phyloP scores from a whole-genome alignment of 2,329 filamentous ascomycete genomes.

The Aspergillus piperis region DNA sequence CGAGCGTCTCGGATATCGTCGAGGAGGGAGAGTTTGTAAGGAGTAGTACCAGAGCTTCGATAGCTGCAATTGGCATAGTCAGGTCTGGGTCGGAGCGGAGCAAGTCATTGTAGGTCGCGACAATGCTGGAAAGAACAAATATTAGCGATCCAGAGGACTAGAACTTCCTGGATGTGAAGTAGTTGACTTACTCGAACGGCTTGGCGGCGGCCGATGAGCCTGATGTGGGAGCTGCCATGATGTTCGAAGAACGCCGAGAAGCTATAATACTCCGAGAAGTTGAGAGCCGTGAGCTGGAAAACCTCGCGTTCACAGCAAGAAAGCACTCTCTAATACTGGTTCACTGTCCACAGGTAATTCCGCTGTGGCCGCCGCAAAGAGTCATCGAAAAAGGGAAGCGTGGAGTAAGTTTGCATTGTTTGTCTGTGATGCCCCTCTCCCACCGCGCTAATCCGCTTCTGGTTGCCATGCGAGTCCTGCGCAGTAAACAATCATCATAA shows the following conservation, averaged over 20 bases:
- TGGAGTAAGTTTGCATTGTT: conserved; percentile 38
- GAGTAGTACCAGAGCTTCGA: conserved; percentile 84
- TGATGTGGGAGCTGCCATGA: conserved; percentile 33
- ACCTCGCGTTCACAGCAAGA: background rate
- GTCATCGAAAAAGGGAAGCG: conserved; percentile 28
- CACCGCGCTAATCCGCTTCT: conserved; percentile 32
- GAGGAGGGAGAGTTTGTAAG: conserved; percentile 76
- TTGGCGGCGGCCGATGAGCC: conserved; percentile 29
- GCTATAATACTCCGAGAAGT: background rate
- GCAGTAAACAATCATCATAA: conserved; percentile 41
- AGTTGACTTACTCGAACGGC: conserved; percentile 41
- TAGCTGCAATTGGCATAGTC: conserved; percentile 93
- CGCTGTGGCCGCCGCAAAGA: conserved; percentile 17
- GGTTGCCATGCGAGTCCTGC: conserved; percentile 27
- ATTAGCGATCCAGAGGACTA: conserved; percentile 19
- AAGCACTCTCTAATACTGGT: conserved; percentile 1
- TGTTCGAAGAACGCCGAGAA: conserved; percentile 10
- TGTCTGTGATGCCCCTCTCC: conserved; percentile 31
- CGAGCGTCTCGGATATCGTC: conserved; percentile 92
- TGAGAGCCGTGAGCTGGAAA: conserved; percentile 15
- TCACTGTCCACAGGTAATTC: background rate
- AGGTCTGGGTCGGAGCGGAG: conserved; percentile 74
- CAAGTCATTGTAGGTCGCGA: conserved; percentile 65
- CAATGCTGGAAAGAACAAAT: conserved; percentile 50
- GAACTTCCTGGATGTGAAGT: background rate